These are phyloP conservation scores for Nakazawaea pomicola DNA, from an alignment of 805 yeast genomes.

Conservation along the genomic window DNA sequence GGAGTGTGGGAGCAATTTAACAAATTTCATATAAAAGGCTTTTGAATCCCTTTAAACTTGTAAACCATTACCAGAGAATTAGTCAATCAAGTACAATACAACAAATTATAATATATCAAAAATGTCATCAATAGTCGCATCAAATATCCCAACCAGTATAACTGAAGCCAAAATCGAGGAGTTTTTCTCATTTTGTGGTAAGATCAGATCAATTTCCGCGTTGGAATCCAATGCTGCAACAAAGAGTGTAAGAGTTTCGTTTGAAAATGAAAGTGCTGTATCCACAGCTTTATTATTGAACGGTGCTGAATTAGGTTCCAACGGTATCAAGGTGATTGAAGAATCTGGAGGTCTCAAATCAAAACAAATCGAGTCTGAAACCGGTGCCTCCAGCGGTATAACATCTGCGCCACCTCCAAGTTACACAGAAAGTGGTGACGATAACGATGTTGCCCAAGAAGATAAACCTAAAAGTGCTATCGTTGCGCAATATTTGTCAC, in stretches of 20 bases:
- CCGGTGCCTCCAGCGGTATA: too few relatives aligned
- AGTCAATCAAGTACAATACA: background rate
- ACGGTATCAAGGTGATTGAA: slow-evolving; percentile 42
- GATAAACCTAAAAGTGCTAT: slow-evolving; percentile 72
- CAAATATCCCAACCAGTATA: slow-evolving; percentile 48
- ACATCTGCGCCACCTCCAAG: slow-evolving; percentile 11
- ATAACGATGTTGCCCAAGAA: slow-evolving; percentile 59
- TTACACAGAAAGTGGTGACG: slow-evolving; percentile 14
- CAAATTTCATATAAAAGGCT: too few relatives aligned
- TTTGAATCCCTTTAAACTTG: too few relatives aligned
- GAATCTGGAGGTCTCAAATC: slow-evolving; percentile 17
- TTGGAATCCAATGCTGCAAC: slow-evolving; percentile 25
- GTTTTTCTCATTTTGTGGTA: slow-evolving; percentile 76
- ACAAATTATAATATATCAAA: background rate
- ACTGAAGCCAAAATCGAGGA: slow-evolving; percentile 49
- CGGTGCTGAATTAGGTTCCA: slow-evolving; percentile 69
- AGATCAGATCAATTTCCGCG: slow-evolving; percentile 31
- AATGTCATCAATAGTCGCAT: slow-evolving; percentile 41
- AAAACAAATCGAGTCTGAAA: too few relatives aligned
- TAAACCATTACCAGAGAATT: too few relatives aligned
- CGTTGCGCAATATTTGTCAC: slow-evolving; percentile 68
- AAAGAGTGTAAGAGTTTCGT: slow-evolving; percentile 43
- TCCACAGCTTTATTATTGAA: slow-evolving; percentile 65
- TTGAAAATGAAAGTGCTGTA: slow-evolving; percentile 56
- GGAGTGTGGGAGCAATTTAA: too few relatives aligned